Evolutionary conservation across 2,329 filamentous ascomycete genomes (phyloP), one percentile per base, ranked within the genome.

Genomic region (Verticillium alfalfae): DNA sequence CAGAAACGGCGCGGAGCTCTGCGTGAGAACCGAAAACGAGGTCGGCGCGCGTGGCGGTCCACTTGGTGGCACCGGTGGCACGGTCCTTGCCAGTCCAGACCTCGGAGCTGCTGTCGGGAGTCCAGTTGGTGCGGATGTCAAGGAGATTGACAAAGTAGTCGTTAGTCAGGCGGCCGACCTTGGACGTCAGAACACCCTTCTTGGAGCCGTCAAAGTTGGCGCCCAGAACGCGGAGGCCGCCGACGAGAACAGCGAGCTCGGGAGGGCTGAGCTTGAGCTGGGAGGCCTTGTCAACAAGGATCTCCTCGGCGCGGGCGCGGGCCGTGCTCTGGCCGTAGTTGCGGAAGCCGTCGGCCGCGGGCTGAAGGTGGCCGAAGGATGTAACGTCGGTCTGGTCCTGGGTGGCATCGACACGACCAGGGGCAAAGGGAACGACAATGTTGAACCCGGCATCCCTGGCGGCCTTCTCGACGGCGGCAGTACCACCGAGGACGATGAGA

Each of bases 131-230:
- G 73, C 75, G 78, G 69, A 82, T 84, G 70, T 92, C 89, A 31
- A 93, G 83, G 1, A 93, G 80, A 78, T 93, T 92, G 75, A 91
- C 83, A 70, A 93, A 93, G 82, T 92, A 93, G 77, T 93, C 90
- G 75, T 90, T 92, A 70, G 86, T 90, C 68, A 93, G 80, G 67
- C 84, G 75, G 52, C 90, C 90, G 1, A 88, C 87, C 8, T 79
- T 80, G 67, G 81, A 80, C 61, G 90, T 93, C 70, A 93, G 81
- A 62, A 93, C 82, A 63, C 90, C 90, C 62, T 84, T 75, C 31
- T 78, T 71, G 0, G 88, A 91, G 52, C 87, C 87, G 67, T 93
- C 88, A 65, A 81, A 91, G 80, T 93, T 93, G 72, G 84, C 78
- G 71, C 86, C 84, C 59, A 93, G 78, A 1, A 81, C 84, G 67